Base-by-base conservation (phyloP, 148 eudicot species). In the Arctostaphylos glauca region DNA sequence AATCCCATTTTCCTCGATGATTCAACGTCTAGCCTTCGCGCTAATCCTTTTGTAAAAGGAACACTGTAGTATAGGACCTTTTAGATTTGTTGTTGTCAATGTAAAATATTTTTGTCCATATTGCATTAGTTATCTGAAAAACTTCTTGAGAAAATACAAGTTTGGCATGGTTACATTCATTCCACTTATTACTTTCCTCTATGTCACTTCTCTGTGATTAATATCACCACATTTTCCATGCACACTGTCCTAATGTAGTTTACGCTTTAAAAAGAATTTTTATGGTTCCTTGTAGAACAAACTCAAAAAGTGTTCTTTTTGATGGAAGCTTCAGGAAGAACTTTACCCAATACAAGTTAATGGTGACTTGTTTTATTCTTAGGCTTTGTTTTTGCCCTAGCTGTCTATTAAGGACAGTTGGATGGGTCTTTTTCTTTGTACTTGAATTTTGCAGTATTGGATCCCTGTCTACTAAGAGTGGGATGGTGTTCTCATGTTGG, bases 151-250 rank as follows among this genome's bases (percentile, higher is more conserved):
- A 68, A 18, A 5, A 10, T 68, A 38, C 19, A 68, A 38, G 8
- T 68, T 68, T 68, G 72, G 72, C 43, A 15, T 38, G 74, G n/a
- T 68, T 67, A 31, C 72, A 67, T 67, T n/a, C 9, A 67, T 62
- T 62, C 31, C 38, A 1, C 68, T 62, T 62, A 3, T 62, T 3
- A 0, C 25, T 23, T 9, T 25, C 3, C 41, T 66, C 10, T 14
- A 31, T 31, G 48, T 68, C n/a, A 68, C 48, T 70, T 14, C 15
- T 72, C 21, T 43, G 6, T 73, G 54, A 19, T 16, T 47, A 14
- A 3, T 46, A 25, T 48, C 50, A 46, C 53, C 15, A 5, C n/a
- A 71, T 73, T 46, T 73, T 3, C 76, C 53, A 19, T 73, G 13
- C 76, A 72, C n/a, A 19, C 18, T 23, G 52, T 46, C 25, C 21